A percentile compares a stretch with the other conserved stretches of the same genome.
phyloP scores from a whole-genome alignment of 345 rosid species.

The Crucihimalaya himalaica region DNA sequence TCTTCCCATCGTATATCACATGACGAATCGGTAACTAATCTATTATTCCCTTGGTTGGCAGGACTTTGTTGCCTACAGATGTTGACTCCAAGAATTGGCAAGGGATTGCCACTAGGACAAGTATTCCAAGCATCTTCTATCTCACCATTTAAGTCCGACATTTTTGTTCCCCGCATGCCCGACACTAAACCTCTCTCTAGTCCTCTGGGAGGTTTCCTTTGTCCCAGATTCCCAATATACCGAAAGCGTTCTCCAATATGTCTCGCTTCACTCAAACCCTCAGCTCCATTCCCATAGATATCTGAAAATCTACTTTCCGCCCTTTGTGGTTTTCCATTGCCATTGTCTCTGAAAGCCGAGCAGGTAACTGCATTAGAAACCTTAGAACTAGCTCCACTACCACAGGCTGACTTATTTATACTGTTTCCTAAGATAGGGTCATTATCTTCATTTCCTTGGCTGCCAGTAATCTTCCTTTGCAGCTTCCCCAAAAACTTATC shows the following conservation, averaged over 20 bases:
- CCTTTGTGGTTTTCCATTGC: conserved; percentile 24
- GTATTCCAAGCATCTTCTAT: conserved; percentile 46
- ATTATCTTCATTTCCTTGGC: conserved; percentile 38
- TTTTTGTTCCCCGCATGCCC: conserved; percentile 46
- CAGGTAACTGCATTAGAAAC: conserved; percentile 35
- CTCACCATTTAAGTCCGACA: conserved; percentile 37
- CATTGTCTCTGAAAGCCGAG: conserved; percentile 30
- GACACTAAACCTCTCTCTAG: conserved; percentile 35
- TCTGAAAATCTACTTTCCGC: conserved; percentile 30
- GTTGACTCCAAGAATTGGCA: conserved; percentile 44
- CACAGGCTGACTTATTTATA: conserved; percentile 20
- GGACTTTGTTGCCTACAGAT: conserved; percentile 47
- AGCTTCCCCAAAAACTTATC: conserved; percentile 66
- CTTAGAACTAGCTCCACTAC: conserved; percentile 34
- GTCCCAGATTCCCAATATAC: conserved; percentile 33
- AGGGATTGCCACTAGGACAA: conserved; percentile 35
- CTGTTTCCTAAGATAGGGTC: conserved; percentile 25
- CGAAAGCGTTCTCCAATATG: conserved; percentile 41
- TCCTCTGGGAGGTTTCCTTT: conserved; percentile 34
- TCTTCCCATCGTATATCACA: conserved; percentile 82
- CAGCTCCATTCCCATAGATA: conserved; percentile 30
- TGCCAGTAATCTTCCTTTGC: conserved; percentile 47
- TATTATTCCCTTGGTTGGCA: conserved; percentile 52
- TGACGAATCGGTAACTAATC: conserved; percentile 38
- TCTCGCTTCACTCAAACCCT: conserved; percentile 38